Evolutionary conservation across 805 yeast genomes (phyloP).

Genomic region (Limtongia smithiae): DNA sequence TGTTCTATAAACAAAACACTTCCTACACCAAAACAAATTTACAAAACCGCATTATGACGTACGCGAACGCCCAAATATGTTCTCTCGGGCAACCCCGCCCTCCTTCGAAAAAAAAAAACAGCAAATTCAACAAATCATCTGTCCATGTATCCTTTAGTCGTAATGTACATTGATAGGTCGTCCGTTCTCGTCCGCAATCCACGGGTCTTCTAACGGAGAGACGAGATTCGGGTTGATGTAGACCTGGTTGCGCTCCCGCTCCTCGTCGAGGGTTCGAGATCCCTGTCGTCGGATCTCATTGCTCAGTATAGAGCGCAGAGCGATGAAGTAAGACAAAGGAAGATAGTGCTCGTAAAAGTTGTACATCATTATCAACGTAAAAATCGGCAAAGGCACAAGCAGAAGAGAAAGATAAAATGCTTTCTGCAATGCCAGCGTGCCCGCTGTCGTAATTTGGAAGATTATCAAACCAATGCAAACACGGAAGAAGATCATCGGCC

Average conservation of each 20-base stretch:
- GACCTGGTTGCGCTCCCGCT: slow-evolving; percentile 64
- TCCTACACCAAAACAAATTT: no score
- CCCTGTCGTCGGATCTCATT: slow-evolving; percentile 25
- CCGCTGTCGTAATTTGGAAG: slow-evolving; percentile 91
- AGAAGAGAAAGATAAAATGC: slow-evolving; percentile 72
- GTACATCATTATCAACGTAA: slow-evolving; percentile 65
- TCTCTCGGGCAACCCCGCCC: no score
- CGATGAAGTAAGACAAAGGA: slow-evolving; percentile 81
- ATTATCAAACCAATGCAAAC: slow-evolving; percentile 73
- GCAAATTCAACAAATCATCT: no score
- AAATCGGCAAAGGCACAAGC: slow-evolving; percentile 70
- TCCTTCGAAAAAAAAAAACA: no score
- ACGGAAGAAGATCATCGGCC: slow-evolving; percentile 87
- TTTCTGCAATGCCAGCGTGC: slow-evolving; percentile 75
- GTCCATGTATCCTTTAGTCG: no score
- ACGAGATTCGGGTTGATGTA: slow-evolving; percentile 76
- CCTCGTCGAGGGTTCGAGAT: slow-evolving; percentile 67
- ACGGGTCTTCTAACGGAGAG: slow-evolving; percentile 75
- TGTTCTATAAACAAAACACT: no score
- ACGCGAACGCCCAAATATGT: no score
- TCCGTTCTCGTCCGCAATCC: slow-evolving; percentile 49
- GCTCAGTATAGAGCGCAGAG: slow-evolving; percentile 59
- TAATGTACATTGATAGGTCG: slow-evolving; percentile 20
- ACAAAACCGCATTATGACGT: no score
- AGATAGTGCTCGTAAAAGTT: slow-evolving; percentile 76